Conservation (phyloP, 1,139 yeast genomes). For the Kodamaea suecica region DNA sequence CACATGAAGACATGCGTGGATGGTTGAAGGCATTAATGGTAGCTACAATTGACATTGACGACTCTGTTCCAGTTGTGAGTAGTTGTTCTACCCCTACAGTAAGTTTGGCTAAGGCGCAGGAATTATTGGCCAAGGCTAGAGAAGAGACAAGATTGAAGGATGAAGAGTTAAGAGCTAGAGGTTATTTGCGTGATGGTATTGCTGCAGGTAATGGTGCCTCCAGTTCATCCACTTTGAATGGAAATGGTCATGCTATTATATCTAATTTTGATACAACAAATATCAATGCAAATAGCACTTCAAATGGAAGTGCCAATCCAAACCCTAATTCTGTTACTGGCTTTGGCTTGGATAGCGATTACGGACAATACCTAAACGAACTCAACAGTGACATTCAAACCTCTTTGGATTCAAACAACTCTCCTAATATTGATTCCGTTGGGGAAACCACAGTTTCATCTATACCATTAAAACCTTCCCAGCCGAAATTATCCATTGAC, state of each 20-base stretch:
- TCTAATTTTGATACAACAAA: constrained; percentile 1
- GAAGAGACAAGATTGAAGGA: constrained; percentile 66
- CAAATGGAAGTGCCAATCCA: neutral
- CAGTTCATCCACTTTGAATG: neutral
- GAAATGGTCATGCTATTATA: neutral
- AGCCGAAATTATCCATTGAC: constrained; percentile 35
- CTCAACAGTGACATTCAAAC: constrained; percentile 16
- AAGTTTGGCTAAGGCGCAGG: constrained; percentile 81
- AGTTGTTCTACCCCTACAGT: constrained; percentile 95
- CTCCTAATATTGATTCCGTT: constrained; percentile 32
- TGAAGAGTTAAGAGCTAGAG: constrained; percentile 45
- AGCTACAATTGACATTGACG: constrained; percentile 95
- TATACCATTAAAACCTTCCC: constrained; percentile 12
- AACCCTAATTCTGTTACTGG: constrained; percentile 4
- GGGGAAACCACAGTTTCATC: constrained; percentile 32
- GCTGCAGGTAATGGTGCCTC: constrained; percentile 6
- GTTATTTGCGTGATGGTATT: constrained; percentile 30
- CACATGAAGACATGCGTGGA: constrained; percentile 83
- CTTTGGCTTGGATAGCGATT: constrained; percentile 10
- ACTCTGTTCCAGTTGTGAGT: constrained; percentile 87
- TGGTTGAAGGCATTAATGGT: constrained; percentile 97
- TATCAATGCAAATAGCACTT: neutral
- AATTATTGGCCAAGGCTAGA: constrained; percentile 74
- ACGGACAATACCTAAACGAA: constrained; percentile 18
- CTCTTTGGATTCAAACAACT: constrained; percentile 14